A percentile compares a stretch with the other conserved stretches of the same genome.
Conservation (phyloP, 1,284 basidiomycete species). For the Meira miltonrushii region DNA sequence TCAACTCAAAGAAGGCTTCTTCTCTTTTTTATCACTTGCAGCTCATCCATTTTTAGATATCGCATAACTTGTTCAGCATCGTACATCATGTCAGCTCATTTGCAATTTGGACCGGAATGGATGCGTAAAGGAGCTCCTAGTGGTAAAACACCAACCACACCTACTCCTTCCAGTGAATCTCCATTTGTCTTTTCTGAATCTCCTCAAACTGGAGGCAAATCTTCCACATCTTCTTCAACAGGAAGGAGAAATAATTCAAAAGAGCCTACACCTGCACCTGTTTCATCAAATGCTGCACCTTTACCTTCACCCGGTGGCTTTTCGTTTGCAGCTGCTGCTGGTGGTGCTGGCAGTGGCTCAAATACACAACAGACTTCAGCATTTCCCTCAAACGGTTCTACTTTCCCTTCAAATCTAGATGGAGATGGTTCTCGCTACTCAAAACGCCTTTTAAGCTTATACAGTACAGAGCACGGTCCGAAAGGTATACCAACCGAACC, state of each 20-base stretch:
- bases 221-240: slow-evolving; percentile 4
- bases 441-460: slow-evolving; percentile 37
- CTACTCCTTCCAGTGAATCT: background rate
- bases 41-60: too few species aligned
- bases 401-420: slow-evolving; percentile 14
- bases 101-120: slow-evolving; percentile 50
- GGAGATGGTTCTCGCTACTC: slow-evolving; percentile 14
- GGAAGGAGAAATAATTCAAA: slow-evolving; percentile 11
- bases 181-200: background rate
- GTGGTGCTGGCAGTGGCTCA: slow-evolving; percentile 11
- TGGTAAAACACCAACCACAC: slow-evolving; percentile 17
- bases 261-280: slow-evolving; percentile 19
- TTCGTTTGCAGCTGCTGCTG: slow-evolving; percentile 42
- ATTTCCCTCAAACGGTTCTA: slow-evolving; percentile 18
- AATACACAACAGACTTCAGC: slow-evolving; percentile 10
- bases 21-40: too few species aligned
- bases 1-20: too few species aligned
- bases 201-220: slow-evolving; percentile 8
- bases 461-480: slow-evolving; percentile 26
- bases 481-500: background rate
- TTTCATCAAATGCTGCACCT: slow-evolving; percentile 21
- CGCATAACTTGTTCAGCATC: background rate
- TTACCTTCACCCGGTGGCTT: slow-evolving; percentile 36
- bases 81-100: slow-evolving; percentile 38
- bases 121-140: slow-evolving; percentile 42